A percentile compares a stretch with the other conserved stretches of the same genome.
Evolutionary conservation across 2,329 filamentous ascomycete species (phyloP).

Genomic region (Phaeoacremonium minimum): DNA sequence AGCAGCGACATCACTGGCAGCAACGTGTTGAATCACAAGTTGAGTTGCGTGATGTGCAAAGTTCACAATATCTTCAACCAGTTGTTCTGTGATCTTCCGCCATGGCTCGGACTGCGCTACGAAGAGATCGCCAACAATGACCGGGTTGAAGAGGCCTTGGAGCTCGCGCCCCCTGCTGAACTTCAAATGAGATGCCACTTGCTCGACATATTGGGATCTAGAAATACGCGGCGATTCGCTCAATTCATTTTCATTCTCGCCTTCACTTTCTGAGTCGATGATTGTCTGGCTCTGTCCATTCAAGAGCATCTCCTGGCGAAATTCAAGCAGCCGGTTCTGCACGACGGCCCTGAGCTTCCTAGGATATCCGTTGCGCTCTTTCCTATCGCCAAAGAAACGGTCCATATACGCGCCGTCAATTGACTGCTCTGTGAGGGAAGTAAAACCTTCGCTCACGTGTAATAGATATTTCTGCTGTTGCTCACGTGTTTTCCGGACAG

Average conservation of each 20-base stretch:
- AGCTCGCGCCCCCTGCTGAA: conserved; percentile 26
- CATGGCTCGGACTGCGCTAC: conserved; percentile 24
- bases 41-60: conserved; percentile 11
- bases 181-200: conserved; percentile 19
- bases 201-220: conserved; percentile 11
- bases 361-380: no score
- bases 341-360: conserved; percentile 49
- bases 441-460: conserved; percentile 17
- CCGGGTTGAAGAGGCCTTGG: conserved; percentile 26
- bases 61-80: conserved; percentile 13
- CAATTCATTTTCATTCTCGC: no score
- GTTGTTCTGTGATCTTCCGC: conserved; percentile 12
- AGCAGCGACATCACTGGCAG: conserved; percentile 3
- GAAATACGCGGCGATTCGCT: no score
- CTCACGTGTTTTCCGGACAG: conserved; percentile 4
- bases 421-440: conserved; percentile 15
- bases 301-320: conserved; percentile 35
- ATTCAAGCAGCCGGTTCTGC: conserved; percentile 43
- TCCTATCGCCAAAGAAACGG: conserved; percentile 10
- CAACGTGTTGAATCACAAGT: conserved; percentile 13
- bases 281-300: conserved; percentile 35
- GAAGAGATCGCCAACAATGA: conserved; percentile 27
- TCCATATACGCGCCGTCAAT: conserved; percentile 21
- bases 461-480: conserved; percentile 26
- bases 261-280: conserved; percentile 1